A percentile compares a stretch with the other conserved stretches of the same genome.
Conservation (phyloP, 768 basidiomycete species). For the Mycena alexandri region DNA sequence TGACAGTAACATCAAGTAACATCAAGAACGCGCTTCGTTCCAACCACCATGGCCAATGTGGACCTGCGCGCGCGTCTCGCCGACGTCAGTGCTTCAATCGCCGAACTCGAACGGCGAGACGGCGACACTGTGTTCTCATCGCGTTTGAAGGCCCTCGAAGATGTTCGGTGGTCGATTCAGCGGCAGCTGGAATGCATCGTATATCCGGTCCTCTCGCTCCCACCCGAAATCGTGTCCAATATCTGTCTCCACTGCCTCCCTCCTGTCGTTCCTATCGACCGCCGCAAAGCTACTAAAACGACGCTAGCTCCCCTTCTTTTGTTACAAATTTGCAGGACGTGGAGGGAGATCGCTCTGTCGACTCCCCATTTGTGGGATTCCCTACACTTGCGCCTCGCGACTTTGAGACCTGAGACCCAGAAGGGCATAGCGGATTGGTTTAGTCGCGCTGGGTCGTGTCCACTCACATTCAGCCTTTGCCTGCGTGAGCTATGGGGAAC, state of each 20-base stretch:
- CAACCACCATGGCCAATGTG: no score
- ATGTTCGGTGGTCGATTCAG: background rate
- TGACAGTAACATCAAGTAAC: no score
- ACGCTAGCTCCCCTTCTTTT: background rate
- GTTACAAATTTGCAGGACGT: constrained; percentile 10
- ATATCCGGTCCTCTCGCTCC: background rate
- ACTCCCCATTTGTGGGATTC: no score
- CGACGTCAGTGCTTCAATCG: no score
- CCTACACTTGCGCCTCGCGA: no score
- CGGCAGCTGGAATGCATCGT: background rate
- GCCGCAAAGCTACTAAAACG: no score
- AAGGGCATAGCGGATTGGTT: no score
- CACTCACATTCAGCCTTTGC: no score
- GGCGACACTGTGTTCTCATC: background rate
- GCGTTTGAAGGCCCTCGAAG: background rate
- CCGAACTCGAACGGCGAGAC: background rate
- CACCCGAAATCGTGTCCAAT: background rate
- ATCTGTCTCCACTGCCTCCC: background rate
- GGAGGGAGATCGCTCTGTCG: constrained; percentile 12
- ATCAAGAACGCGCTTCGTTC: no score
- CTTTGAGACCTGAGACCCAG: no score
- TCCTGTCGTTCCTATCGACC: background rate
- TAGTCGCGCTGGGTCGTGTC: no score
- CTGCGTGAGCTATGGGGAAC: no score
- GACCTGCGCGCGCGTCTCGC: background rate